Base-by-base conservation (phyloP, 2,329 filamentous ascomycete species). In the Cladorrhinum sp. region DNA sequence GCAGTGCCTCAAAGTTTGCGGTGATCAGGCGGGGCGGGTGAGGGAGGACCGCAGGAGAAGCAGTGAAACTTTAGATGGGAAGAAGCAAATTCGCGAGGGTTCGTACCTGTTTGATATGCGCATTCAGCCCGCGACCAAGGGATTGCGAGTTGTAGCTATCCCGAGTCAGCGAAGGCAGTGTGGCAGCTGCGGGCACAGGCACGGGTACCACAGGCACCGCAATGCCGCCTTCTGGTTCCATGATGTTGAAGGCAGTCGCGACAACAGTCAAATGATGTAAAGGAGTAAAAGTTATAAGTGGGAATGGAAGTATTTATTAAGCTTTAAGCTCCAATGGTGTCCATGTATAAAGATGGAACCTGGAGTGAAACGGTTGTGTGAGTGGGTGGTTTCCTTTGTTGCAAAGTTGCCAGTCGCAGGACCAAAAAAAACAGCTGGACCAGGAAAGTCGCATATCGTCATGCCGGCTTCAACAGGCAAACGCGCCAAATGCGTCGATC, bases 101-200 rank as follows among this genome's bases (percentile, higher is more conserved):
- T 71, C 78, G 72, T 80, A 91, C 89, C 82, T 90, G 79, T 73
- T 91, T 91, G 64, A 92, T 83, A 64, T 79, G 79, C 58, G 77
- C 79, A 71, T 92, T 86, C 52, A 90, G 80, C 36, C 80, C 79
- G 52, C 76, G 75, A 64, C 89, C 89, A 57, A 93, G 82, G 63
- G 90, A 90, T 75, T 89, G 85, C 65, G 82, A 72, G 69, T 86
- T 86, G 70, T 76, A 85, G 55, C 74, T 73, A 71, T 87, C 84
- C 68, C 84, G 82, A 55, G 72, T 72, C 61, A 69, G 66, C 33
- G 61, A 55, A 8, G 64, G 65, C 57, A 61, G 51, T 56, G 62
- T 59, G 59, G 64, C 58, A 53, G 68, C 63, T 49, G 58, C 65
- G 49, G 63, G 55, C 60, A 36, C 33, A 16, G 62, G 61, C 42